Evolutionary conservation across 306 rosid genomes (phyloP), one percentile per base, ranked within the genome.

Genomic region (Trifolium fragiferum): DNA sequence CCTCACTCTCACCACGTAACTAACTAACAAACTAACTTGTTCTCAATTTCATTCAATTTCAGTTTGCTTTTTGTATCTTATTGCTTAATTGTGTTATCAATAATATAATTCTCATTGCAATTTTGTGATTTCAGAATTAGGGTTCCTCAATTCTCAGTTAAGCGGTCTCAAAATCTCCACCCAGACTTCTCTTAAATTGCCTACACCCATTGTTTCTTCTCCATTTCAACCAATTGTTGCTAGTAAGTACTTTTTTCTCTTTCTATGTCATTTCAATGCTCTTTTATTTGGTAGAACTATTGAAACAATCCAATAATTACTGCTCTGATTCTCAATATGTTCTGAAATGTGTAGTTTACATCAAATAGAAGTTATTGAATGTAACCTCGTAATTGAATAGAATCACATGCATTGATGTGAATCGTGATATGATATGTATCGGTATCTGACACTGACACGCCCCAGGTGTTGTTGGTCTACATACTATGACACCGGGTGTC

Each of bases 121-220:
- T 13, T 70, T 70, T 53, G 6, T 73, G 16, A 7, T 68, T 77
- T 69, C 76, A 70, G 91, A 87, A 40, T 69, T 91, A 51, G 87
- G 90, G 15, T 91, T 88, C 76, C 64, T 90, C 27, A 70, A 75
- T 63, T 91, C 97, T 5, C 93, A 90, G 68, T 80, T 94, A 78
- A 60, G 78, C 11, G 98, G 98, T 80, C 33, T 90, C 87, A 87
- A 72, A 83, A 81, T 90, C 81, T 84, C 90, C 4, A 38, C 50
- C 82, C 72, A 68, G 74, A 38, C 60, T 61, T 76, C 84, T 10
- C 76, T 61, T 27, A 67, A 72, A 65, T 59, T 65, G 25, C n/a
- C 81, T 47, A 25, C 49, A 5, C 81, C 85, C 38, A 6, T 74
- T 1, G 37, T 66, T 55, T 35, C 81, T 59, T 66, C 89, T 33